phyloP scores from a whole-genome alignment of 208 protist genomes.

The Tetramitus jugosus region DNA sequence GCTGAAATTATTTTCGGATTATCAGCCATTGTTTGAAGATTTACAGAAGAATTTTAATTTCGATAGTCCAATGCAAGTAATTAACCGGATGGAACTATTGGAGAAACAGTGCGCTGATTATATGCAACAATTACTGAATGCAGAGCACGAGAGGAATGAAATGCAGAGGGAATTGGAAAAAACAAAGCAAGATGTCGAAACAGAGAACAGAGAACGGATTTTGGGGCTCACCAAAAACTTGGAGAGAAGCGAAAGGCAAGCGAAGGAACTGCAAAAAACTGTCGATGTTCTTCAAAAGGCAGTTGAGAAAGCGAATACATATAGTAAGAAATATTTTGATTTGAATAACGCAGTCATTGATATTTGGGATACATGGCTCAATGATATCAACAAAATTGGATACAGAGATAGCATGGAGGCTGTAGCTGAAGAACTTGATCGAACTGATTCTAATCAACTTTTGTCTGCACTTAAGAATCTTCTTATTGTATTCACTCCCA shows the following conservation, averaged over 20 bases:
- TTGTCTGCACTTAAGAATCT: constrained; percentile 21
- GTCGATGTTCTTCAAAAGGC: background rate
- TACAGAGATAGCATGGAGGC: background rate
- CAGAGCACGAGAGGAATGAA: background rate
- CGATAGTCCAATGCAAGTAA: background rate
- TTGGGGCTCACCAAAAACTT: background rate
- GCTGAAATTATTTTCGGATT: constrained; percentile 5
- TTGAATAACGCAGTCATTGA: constrained; percentile 19
- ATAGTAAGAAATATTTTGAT: background rate
- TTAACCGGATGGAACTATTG: constrained; percentile 16
- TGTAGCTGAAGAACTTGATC: constrained; percentile 7
- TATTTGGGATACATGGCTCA: constrained; percentile 19
- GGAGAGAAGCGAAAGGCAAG: constrained; percentile 1
- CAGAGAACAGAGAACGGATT: background rate
- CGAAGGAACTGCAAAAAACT: background rate
- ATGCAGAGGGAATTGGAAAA: constrained; percentile 1
- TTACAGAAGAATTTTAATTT: constrained; percentile 20
- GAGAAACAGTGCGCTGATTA: constrained; percentile 1
- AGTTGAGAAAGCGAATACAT: background rate
- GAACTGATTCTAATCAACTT: constrained; percentile 1
- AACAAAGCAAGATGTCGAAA: background rate
- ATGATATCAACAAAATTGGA: background rate
- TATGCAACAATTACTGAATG: background rate
- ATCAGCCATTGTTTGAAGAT: constrained; percentile 13
- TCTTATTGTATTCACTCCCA: constrained; percentile 18